Conservation (phyloP, 1,284 basidiomycete species). For the Microbotryum silenes-acaulis region DNA sequence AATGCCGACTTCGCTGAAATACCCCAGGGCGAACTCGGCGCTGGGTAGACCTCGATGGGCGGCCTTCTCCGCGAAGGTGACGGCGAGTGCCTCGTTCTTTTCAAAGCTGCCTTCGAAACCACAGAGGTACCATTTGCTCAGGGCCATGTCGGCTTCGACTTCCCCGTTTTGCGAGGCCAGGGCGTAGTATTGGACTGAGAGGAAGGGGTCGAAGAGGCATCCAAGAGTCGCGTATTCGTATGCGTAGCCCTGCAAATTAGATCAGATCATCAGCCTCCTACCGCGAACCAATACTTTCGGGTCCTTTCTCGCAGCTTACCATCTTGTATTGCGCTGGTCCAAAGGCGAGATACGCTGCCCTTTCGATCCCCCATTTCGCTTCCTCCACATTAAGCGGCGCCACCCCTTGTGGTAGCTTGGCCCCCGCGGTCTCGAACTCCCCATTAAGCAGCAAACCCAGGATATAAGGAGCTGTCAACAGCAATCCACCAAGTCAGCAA, state of each 20-base stretch:
- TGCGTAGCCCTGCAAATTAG: conserved; percentile 54
- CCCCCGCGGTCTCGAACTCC: conserved; percentile 51
- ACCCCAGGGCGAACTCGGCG: conserved; percentile 91
- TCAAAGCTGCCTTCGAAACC: conserved; percentile 72
- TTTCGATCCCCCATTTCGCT: conserved; percentile 50
- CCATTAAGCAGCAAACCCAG: conserved; percentile 70
- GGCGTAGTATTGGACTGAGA: conserved; percentile 87
- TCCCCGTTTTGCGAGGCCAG: conserved; percentile 75
- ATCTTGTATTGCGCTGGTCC: conserved; percentile 87
- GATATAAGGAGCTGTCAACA: conserved; percentile 48
- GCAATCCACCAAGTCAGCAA: neutral
- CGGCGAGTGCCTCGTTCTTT: conserved; percentile 79
- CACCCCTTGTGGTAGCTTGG: conserved; percentile 46
- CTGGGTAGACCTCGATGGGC: conserved; percentile 67
- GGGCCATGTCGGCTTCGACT: conserved; percentile 78
- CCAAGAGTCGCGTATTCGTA: conserved; percentile 85
- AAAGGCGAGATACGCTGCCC: conserved; percentile 63
- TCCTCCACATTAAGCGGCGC: conserved; percentile 43
- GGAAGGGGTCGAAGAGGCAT: conserved; percentile 77
- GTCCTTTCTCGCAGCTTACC: conserved; percentile 1
- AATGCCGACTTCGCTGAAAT: conserved; percentile 65
- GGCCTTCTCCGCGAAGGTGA: conserved; percentile 86
- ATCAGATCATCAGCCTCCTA: neutral
- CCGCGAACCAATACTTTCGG: too few relatives aligned
- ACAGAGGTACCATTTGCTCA: conserved; percentile 46